Base-by-base conservation (phyloP, 1,284 basidiomycete species). In the Fomitiporia mediterranea region DNA sequence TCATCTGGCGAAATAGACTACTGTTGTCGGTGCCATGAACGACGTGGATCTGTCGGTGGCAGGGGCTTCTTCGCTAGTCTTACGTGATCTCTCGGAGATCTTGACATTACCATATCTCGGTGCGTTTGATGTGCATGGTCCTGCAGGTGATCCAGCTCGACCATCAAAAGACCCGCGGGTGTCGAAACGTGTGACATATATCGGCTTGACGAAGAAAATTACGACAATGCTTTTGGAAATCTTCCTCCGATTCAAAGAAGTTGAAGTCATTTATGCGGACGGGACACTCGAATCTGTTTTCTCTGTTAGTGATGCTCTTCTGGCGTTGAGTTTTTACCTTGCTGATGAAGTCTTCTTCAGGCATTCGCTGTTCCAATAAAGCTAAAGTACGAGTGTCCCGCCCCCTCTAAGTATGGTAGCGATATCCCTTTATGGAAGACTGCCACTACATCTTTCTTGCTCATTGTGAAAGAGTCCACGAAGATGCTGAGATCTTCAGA, bases 361-460 rank as follows among this genome's bases (percentile, higher is more conserved):
- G 87, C 93, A 0, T 93, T 91, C 63, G 82, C 89, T 1, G 86
- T 96, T 32, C 94, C 95, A 0, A 85, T 98, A 68, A 94, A 94
- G 68, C 74, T 98, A 60, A 96, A 95, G 70, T 97, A 98, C 64
- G 92, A 94, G 44, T 97, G 95, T 67, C 94, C 95, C 0, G 74
- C 87, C 0, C 79, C 94, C 0, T 93, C 86, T 42, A 93, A 88
- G 67, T 91, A 84, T 65, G 91, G 90, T 1, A 84, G 89, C 53
- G 93, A 93, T 66, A 71, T 69, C n/a, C 91, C 93, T 0, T 71
- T 97, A 6, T 97, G 94, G 94, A 94, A 93, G 70, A 94, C 91
- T 0, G 93, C 92, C 2, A 87, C 89, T 8, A 81, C 75, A 3
- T 82, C 77, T 64, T 89, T 91, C 68, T 70, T 91, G 62, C 74